phyloP scores from a whole-genome alignment of 2,329 filamentous ascomycete species.

The Zymoseptoria tritici region DNA sequence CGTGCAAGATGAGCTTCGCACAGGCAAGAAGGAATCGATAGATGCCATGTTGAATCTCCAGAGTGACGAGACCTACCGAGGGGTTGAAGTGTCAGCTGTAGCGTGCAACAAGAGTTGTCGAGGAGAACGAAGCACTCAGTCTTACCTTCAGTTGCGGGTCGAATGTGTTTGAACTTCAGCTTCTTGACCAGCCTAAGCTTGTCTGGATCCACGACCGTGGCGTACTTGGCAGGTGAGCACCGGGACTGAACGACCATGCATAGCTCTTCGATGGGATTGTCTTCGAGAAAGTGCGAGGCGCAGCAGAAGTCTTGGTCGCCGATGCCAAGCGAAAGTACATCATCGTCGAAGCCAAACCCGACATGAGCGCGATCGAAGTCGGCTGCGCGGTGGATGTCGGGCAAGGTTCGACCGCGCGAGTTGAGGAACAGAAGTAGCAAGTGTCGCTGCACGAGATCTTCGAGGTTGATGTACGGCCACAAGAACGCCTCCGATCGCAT shows the following conservation, averaged over 20 bases:
- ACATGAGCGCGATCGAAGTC: slow-evolving; percentile 35
- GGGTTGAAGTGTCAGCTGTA: background rate
- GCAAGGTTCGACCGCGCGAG: slow-evolving; percentile 42
- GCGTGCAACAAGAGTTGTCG: background rate
- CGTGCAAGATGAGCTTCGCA: slow-evolving; percentile 44
- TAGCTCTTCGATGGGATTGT: slow-evolving; percentile 2
- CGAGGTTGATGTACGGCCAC: slow-evolving; percentile 52
- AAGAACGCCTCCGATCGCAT: slow-evolving; percentile 33
- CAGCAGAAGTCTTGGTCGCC: slow-evolving; percentile 7
- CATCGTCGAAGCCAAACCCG: slow-evolving; percentile 23
- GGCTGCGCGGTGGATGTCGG: slow-evolving; percentile 41
- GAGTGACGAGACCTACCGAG: slow-evolving; percentile 32
- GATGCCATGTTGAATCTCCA: slow-evolving; percentile 46
- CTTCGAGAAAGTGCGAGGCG: slow-evolving; percentile 6
- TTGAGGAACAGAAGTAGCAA: slow-evolving; percentile 47
- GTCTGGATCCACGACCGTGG: slow-evolving; percentile 16
- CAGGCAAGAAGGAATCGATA: slow-evolving; percentile 45
- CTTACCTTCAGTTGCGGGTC: background rate
- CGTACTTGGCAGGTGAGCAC: slow-evolving; percentile 24
- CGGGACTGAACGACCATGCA: slow-evolving; percentile 19
- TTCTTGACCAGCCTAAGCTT: background rate
- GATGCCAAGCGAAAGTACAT: slow-evolving; percentile 2
- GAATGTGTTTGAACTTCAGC: background rate
- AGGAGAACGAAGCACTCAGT: background rate
- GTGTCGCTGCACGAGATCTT: slow-evolving; percentile 44